Conservation (phyloP, 768 basidiomycete genomes). For the Baorangia bicolor region DNA sequence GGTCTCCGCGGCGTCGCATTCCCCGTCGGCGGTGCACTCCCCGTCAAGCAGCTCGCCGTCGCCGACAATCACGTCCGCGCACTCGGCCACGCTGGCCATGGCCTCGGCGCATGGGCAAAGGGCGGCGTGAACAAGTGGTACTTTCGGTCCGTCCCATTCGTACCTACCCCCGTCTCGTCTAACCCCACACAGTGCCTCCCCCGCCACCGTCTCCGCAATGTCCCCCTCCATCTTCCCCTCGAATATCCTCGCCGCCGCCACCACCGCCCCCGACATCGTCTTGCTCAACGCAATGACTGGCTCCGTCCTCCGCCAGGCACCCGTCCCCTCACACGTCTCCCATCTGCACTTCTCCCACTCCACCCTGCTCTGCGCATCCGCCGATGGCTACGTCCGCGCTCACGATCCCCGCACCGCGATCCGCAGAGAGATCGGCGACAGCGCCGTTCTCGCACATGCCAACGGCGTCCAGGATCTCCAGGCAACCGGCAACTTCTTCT, state of each 20-base stretch:
- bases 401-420: slow-evolving; percentile 67
- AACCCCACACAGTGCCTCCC: slow-evolving; percentile 33
- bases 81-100: slow-evolving; percentile 54
- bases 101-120: slow-evolving; percentile 79
- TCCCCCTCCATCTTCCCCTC: slow-evolving; percentile 52
- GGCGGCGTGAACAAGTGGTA: slow-evolving; percentile 86
- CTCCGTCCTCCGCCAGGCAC: slow-evolving; percentile 52
- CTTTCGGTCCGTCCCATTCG: slow-evolving; percentile 49
- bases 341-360: slow-evolving; percentile 69
- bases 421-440: slow-evolving; percentile 48
- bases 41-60: slow-evolving; percentile 71
- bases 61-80: slow-evolving; percentile 81
- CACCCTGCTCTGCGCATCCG: slow-evolving; percentile 61
- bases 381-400: slow-evolving; percentile 71
- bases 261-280: slow-evolving; percentile 57
- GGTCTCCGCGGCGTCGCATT: slow-evolving; percentile 72
- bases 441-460: slow-evolving; percentile 71
- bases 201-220: slow-evolving; percentile 37
- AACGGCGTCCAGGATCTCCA: slow-evolving; percentile 83
- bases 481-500: slow-evolving; percentile 73
- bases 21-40: slow-evolving; percentile 63
- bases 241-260: slow-evolving; percentile 59
- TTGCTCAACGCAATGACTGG: slow-evolving; percentile 78
- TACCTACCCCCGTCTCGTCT: neutral
- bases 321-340: slow-evolving; percentile 56